Conservation (phyloP, 2,329 filamentous ascomycete genomes). For the Colletotrichum sp. region DNA sequence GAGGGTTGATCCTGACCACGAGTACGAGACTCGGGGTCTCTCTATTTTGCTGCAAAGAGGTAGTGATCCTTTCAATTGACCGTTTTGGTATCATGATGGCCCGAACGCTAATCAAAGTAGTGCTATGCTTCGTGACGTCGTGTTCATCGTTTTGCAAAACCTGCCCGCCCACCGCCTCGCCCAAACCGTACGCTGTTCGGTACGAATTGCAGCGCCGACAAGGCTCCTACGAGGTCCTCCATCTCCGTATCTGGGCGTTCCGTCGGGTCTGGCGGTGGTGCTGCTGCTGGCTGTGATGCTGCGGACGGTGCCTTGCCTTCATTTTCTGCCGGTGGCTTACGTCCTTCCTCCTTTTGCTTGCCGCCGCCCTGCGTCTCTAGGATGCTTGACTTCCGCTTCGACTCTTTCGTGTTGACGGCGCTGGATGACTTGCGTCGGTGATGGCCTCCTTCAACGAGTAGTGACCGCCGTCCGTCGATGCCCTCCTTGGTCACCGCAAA, state of each 20-base stretch:
- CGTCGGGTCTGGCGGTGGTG: not conserved
- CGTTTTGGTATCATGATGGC: slow-evolving; percentile 33
- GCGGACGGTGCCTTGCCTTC: not conserved
- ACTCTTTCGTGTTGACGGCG: slow-evolving; percentile 33
- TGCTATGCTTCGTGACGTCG: slow-evolving; percentile 15
- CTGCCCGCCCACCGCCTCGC: slow-evolving; percentile 55
- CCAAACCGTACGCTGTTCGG: slow-evolving; percentile 72
- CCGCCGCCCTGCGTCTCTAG: slow-evolving; percentile 24
- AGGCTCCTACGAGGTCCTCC: slow-evolving; percentile 67
- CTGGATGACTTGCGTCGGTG: slow-evolving; percentile 54
- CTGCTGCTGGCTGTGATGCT: slow-evolving; percentile 3
- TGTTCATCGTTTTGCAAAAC: slow-evolving; percentile 54
- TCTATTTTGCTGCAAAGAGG: slow-evolving; percentile 32
- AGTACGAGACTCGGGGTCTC: slow-evolving; percentile 2
- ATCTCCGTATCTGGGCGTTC: slow-evolving; percentile 55
- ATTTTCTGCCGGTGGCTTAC: not conserved
- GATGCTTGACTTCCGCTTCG: slow-evolving; percentile 37
- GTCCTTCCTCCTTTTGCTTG: not conserved
- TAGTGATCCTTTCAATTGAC: slow-evolving; percentile 40
- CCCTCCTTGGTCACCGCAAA: slow-evolving; percentile 87
- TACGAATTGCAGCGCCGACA: slow-evolving; percentile 76
- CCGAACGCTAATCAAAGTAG: slow-evolving; percentile 23
- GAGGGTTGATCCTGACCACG: not conserved
- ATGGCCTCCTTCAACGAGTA: slow-evolving; percentile 68
- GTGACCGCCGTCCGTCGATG: slow-evolving; percentile 83